Conservation (phyloP, 2,329 filamentous ascomycete species). For the Sordariomycetes sp. region DNA sequence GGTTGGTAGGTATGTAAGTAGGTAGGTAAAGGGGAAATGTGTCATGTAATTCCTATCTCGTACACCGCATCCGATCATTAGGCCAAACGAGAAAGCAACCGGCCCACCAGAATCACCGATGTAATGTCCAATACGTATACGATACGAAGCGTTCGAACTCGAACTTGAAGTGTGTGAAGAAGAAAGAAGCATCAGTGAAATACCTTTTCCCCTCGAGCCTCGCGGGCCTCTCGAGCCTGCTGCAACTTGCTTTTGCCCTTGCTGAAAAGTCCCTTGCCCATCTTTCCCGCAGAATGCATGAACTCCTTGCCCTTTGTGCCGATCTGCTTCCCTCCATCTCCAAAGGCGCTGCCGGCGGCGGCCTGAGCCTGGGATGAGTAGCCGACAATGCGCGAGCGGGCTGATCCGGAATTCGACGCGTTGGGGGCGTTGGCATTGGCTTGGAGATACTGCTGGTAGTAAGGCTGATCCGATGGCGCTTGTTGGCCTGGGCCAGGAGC, state of each 20-base stretch:
- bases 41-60: slow-evolving; percentile 33
- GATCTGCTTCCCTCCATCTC: slow-evolving; percentile 52
- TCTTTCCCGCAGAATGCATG: slow-evolving; percentile 76
- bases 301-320: slow-evolving; percentile 83
- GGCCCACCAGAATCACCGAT: slow-evolving; percentile 3
- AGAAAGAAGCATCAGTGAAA: slow-evolving; percentile 52
- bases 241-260: slow-evolving; percentile 82
- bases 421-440: slow-evolving; percentile 32
- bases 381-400: slow-evolving; percentile 24
- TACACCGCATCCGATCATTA: slow-evolving; percentile 12
- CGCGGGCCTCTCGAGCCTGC: too few relatives aligned
- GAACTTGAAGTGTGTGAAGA: slow-evolving; percentile 2
- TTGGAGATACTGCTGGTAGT: slow-evolving; percentile 48
- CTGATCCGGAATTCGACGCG: slow-evolving; percentile 15
- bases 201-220: slow-evolving; percentile 91
- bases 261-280: slow-evolving; percentile 82
- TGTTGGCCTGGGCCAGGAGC: slow-evolving; percentile 4
- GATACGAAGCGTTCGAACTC: too few relatives aligned
- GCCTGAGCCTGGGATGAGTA: slow-evolving; percentile 28
- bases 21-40: slow-evolving; percentile 16
- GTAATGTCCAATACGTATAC: background rate
- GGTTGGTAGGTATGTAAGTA: slow-evolving; percentile 7
- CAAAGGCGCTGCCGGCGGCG: slow-evolving; percentile 33
- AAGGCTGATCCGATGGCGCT: slow-evolving; percentile 31
- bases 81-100: slow-evolving; percentile 5